Base-by-base conservation (phyloP, 805 yeast species). In the Saturnispora hagleri region DNA sequence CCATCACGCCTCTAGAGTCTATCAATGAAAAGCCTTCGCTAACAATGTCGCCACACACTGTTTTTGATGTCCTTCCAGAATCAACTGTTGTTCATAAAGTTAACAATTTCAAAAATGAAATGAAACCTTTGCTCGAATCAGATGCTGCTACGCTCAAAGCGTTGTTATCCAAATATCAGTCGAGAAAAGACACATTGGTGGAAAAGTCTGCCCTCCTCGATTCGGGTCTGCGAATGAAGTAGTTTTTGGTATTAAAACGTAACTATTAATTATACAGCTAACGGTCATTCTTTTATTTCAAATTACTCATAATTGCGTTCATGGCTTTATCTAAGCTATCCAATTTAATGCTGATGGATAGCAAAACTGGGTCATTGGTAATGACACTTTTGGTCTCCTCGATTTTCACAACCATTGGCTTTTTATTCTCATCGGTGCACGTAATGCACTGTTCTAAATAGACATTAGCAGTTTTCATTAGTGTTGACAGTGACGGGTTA, bases 311-410 rank as follows among this genome's bases (percentile, higher is more conserved):
- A 40, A 49, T 49, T 9, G 9, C 26, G 7, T 12, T 26, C 22
- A 76, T 65, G 47, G 73, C 65, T 53, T 74, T 74, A 61, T 84
- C 87, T 41, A 84, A 65, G 44, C 82, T 77, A 51, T 76, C 84
- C 54, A 85, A 68, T 59, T 84, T 84, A 5, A 85, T 76, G 55
- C 79, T 74, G 1, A 82, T 75, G 47, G 84, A 77, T 38, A 84
- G 70, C 50, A 85, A 63, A 8, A 79, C 73, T 2, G 90, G 90
- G 59, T 85, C 91, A 24, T 85, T 81, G 3, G 84, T 76, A 27
- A 80, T 73, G 3, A 82, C 80, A 53, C 79, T 80, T 22, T 81
- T 67, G 52, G 79, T 80, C 53, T 77, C 82, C 54, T 70, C 67
- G 26, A 83, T 80, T 60, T 80, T 79, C 26, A 83, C 89, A 43